Evolutionary conservation across 1,284 basidiomycete species (phyloP), one percentile per base, ranked within the genome.

Genomic region (Pseudozyma flocculosa): DNA sequence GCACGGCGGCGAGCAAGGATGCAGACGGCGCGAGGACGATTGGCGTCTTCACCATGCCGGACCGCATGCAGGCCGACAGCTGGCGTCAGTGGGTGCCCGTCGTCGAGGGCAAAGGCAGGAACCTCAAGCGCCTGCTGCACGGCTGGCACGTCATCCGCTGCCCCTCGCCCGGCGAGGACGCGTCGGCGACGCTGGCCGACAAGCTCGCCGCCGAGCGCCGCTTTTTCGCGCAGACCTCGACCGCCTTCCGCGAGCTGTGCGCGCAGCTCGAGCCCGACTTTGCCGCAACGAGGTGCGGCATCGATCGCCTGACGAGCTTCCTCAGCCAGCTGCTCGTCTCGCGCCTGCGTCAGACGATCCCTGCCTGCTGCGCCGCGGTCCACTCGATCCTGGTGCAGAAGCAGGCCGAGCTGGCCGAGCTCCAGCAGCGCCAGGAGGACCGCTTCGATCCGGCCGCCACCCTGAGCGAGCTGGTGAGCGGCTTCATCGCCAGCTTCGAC

Each of bases 131-230:
- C 11, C 37, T 38, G 37, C 7, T 4, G 17, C 56, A 59, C 13
- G 56, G 56, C n/a, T 59, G 56, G 51, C 48, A 59, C 32, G 51
- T 59, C 8, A 48, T 59, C 2, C 50, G 51, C 17, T 54, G 56
- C 24, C 50, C 47, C n/a, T 44, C 50, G 8, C 48, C 45, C 19
- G n/a, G 49, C 15, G 56, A 59, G 39, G 40, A 43, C 14, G 26
- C 26, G 26, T 7, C 7, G 7, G 26, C 26, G 26, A 29, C 26
- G 26, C 50, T 42, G n/a, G 8, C 1, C n/a, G 23, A 30, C 11
- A 45, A 52, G 24, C n/a, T 24, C 22, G 11, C 42, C 8, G 43
- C 52, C 14, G 55, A 58, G 40, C 11, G 32, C 10, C 15, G 14
- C 15, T 48, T 57, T 42, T 56, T 56, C 42, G 36, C 40, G 3